A percentile compares a stretch with the other conserved stretches of the same genome.
Evolutionary conservation across 2,329 filamentous ascomycete genomes (phyloP).

Genomic region (Aureobasidium sp.): DNA sequence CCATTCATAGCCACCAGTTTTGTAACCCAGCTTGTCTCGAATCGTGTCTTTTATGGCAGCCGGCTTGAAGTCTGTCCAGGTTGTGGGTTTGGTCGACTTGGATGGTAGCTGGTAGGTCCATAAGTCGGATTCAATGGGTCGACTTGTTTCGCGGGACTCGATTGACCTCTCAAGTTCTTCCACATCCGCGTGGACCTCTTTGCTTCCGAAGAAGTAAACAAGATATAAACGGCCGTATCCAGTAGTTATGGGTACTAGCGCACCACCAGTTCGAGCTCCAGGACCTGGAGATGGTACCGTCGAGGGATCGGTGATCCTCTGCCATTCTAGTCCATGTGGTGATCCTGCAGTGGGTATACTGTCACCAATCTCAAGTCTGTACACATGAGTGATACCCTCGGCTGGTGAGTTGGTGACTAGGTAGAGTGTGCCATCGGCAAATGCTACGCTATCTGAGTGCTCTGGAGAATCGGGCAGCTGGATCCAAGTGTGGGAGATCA

Average conservation of each 20-base stretch:
- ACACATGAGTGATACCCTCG: slow-evolving; percentile 17
- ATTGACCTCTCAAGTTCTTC: slow-evolving; percentile 19
- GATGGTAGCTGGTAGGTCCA: slow-evolving; percentile 40
- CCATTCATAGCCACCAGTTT: slow-evolving; percentile 36
- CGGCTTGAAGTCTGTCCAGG: slow-evolving; percentile 28
- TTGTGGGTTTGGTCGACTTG: slow-evolving; percentile 19
- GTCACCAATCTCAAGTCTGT: slow-evolving; percentile 23
- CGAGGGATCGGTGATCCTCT: slow-evolving; percentile 35
- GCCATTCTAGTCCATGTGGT: slow-evolving; percentile 26
- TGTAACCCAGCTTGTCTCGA: slow-evolving; percentile 33
- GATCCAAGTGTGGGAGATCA: slow-evolving; percentile 58
- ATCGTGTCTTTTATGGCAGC: slow-evolving; percentile 40
- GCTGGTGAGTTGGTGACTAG: slow-evolving; percentile 31
- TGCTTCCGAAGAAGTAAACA: slow-evolving; percentile 35
- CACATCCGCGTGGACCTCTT: slow-evolving; percentile 15
- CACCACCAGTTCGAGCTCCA: slow-evolving; percentile 32
- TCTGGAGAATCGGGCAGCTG: slow-evolving; percentile 41
- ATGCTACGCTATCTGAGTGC: slow-evolving; percentile 28
- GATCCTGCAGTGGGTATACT: slow-evolving; percentile 17
- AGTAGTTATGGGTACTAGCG: slow-evolving; percentile 35
- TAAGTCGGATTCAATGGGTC: slow-evolving; percentile 33
- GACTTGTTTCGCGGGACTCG: slow-evolving; percentile 13
- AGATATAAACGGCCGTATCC: slow-evolving; percentile 40
- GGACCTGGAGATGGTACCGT: slow-evolving; percentile 39
- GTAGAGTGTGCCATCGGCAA: slow-evolving; percentile 33